Base-by-base conservation (phyloP, 352 stramenopile genomes). In the Globisporangium echinulatum region DNA sequence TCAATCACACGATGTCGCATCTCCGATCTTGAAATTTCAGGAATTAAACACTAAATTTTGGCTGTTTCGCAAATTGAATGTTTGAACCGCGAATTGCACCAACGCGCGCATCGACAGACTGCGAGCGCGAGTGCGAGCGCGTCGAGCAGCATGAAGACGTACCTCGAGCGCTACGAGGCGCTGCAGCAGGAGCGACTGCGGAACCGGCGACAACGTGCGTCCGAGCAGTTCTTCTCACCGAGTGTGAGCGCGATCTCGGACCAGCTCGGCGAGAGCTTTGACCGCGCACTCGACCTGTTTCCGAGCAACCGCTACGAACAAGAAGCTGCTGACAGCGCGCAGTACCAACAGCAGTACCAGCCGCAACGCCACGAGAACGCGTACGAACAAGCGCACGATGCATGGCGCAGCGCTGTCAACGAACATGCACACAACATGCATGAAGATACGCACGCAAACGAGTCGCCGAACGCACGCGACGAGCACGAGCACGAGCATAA, bases 161-260 rank as follows among this genome's bases (percentile, higher is more conserved):
- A 87, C 59, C 58, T 81, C 42, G 62, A 72, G 62, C 70, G 70
- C 40, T 86, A 79, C 64, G 67, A 87, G 53, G 60, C 71, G 43
- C 68, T 82, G 70, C 77, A 82, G 66, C 56, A 60, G 37, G 70
- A 84, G 66, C 74, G 70, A 11, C 61, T 68, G 19, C 51, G 59
- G 14, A 69, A 64, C 14, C 61, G 69, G 15, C 59, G 61, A 4
- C 58, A 62, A 3, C 63, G 63, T 25, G 59, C 53, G 54, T 69
- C 59, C 47, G 59, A 51, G 36, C 40, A 51, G 36, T 58, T 67
- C 52, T 58, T 49, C 49, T 61, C 60, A 40, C 42, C 60, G 33
- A 46, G 19, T 15, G 40, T 38, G 11, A 60, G 54, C 60, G 49
- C 48, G 7, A n/a, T 37, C 38, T 64, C 52, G 36, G 59, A 61